These are phyloP conservation scores for Isabelozyma pseudorhagii DNA, from an alignment of 805 yeast genomes.

Conservation along the genomic window DNA sequence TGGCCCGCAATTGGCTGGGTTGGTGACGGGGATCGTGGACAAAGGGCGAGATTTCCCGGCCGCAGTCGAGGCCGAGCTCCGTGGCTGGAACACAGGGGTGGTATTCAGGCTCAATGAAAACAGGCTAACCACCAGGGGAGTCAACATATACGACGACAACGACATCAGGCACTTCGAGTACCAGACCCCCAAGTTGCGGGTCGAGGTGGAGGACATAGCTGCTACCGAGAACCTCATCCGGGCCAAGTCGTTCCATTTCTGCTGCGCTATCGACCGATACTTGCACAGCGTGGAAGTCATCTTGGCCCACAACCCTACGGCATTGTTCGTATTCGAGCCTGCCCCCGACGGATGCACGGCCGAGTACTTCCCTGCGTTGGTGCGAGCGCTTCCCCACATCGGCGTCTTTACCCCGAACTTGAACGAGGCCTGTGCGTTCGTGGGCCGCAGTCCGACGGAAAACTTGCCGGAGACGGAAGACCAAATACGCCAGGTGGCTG, in stretches of 20 bases:
- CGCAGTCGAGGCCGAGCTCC: slow-evolving; percentile 40
- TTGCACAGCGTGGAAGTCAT: slow-evolving; percentile 41
- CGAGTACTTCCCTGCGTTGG: slow-evolving; percentile 34
- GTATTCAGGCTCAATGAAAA: slow-evolving; percentile 48
- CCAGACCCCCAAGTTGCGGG: slow-evolving; percentile 56
- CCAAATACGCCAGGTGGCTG: slow-evolving; percentile 43
- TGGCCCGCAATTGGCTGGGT: slow-evolving; percentile 27
- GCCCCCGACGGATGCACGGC: slow-evolving; percentile 71
- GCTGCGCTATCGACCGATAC: slow-evolving; percentile 70
- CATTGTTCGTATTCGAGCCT: slow-evolving; percentile 74
- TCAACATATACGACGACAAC: slow-evolving; percentile 66
- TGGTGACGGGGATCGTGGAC: slow-evolving; percentile 71
- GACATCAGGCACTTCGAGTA: slow-evolving; percentile 60
- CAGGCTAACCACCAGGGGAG: slow-evolving; percentile 75
- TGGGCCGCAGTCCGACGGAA: slow-evolving; percentile 33
- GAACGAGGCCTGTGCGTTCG: slow-evolving; percentile 71
- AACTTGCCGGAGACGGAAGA: slow-evolving; percentile 38
- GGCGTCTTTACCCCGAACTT: slow-evolving; percentile 80
- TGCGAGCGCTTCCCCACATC: slow-evolving; percentile 39
- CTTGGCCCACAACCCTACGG: slow-evolving; percentile 13
- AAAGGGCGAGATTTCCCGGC: slow-evolving; percentile 75
- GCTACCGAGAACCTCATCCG: slow-evolving; percentile 31
- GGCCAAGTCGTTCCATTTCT: slow-evolving; percentile 57
- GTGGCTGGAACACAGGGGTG: slow-evolving; percentile 61
- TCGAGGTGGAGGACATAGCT: slow-evolving; percentile 54